Percentiles rank a stretch among this genome's conserved stretches.
Conservation (phyloP, 495 filamentous ascomycete genomes). For the Aspergillus heteromorphus region DNA sequence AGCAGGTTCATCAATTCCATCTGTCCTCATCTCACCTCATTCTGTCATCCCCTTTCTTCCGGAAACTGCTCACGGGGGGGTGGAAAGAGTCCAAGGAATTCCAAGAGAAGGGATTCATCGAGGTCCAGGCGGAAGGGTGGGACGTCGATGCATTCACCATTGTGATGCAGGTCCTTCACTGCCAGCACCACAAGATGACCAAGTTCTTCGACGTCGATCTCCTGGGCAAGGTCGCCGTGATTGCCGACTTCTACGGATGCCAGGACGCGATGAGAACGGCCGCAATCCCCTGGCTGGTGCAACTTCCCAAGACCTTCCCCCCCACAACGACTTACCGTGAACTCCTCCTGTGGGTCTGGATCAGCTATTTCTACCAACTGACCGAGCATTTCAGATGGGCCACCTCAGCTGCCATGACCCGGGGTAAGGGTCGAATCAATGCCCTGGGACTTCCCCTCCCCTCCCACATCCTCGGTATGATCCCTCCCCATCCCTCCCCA, state of each 20-base stretch:
- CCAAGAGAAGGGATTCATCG: conserved; percentile 33
- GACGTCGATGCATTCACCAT: conserved; percentile 41
- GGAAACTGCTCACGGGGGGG: conserved; percentile 17
- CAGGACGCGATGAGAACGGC: conserved; percentile 27
- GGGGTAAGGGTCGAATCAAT: background rate
- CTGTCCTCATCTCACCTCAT: no score
- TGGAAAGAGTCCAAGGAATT: conserved; percentile 31
- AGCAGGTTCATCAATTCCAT: no score
- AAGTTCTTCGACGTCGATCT: conserved; percentile 33
- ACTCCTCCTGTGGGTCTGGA: background rate
- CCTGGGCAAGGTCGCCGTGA: conserved; percentile 43
- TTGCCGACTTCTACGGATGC: conserved; percentile 49
- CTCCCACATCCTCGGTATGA: background rate
- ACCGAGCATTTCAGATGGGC: background rate
- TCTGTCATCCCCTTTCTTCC: no score
- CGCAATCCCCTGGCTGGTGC: background rate
- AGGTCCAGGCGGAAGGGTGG: conserved; percentile 34
- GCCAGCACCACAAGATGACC: conserved; percentile 37
- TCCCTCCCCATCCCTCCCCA: no score
- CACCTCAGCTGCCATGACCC: background rate
- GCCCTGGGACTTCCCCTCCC: background rate
- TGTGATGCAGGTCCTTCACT: conserved; percentile 48
- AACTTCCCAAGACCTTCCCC: background rate
- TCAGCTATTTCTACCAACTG: background rate
- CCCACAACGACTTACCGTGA: background rate